These are phyloP conservation scores for Paecilomyces formosus DNA, from an alignment of 2,329 filamentous ascomycete genomes.

Conservation along the genomic window DNA sequence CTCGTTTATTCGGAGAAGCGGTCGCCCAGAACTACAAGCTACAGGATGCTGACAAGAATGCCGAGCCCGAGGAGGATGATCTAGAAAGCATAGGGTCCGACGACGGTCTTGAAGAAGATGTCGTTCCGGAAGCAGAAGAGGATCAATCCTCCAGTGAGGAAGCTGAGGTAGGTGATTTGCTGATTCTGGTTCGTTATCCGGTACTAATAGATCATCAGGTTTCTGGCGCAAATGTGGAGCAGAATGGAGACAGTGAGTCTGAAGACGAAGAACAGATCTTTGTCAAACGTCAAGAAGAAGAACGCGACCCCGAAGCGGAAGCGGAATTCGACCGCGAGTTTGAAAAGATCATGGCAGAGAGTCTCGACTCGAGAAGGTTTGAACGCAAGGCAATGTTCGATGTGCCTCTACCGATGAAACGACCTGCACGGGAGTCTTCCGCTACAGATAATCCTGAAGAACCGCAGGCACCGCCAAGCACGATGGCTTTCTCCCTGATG, in stretches of 20 bases:
- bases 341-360: conserved; percentile 97
- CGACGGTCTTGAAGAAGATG: conserved; percentile 62
- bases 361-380: conserved; percentile 89
- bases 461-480: conserved; percentile 41
- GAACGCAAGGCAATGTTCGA: conserved; percentile 93
- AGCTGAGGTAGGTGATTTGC: conserved; percentile 26
- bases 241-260: conserved; percentile 45
- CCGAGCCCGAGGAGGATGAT: conserved; percentile 69
- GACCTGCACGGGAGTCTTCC: conserved; percentile 52
- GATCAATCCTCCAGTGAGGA: conserved; percentile 46
- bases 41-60: conserved; percentile 60
- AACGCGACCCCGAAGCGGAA: conserved; percentile 86
- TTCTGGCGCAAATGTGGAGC: conserved; percentile 39
- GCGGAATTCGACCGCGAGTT: conserved; percentile 97
- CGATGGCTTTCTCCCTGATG: conserved; percentile 94
- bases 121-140: conserved; percentile 48
- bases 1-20: conserved; percentile 76
- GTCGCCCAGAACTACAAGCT: conserved; percentile 83
- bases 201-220: conserved; percentile 21
- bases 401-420: conserved; percentile 88
- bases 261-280: conserved; percentile 84
- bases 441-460: conserved; percentile 29
- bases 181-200: not conserved
- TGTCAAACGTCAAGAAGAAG: conserved; percentile 82
- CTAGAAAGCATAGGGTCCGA: conserved; percentile 66